Evolutionary conservation across 176 grass and related monocot genomes (phyloP), one percentile per base, ranked within the genome.

Genomic region (Cocos nucifera): DNA sequence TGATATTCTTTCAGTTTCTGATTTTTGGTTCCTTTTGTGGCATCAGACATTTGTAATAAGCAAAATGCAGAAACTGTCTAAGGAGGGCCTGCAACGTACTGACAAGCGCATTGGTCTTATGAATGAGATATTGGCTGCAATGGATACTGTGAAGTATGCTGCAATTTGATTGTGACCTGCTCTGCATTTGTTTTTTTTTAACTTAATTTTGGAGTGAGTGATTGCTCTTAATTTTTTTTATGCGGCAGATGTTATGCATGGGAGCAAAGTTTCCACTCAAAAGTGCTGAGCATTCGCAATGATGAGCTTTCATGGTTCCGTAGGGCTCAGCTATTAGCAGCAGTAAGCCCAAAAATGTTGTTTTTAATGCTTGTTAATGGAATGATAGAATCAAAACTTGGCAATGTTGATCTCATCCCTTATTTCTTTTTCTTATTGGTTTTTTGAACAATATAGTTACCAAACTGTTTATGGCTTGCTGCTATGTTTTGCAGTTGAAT

Each of bases 71-170:
- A 98, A 92, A 73, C 68, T 92, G 61, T 83, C 93, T 20, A 98
- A 86, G 54, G 93, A 92, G 82, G 93, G 87, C 7, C 49, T 98
- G 66, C 93, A 98, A 77, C 89, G 93, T 70, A 98, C 93, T 54
- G 93, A 98, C 84, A 98, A 92, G 64, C 76, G 87, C 74, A 98
- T 98, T 54, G 57, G 93, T 69, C 84, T 98, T 35, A 92, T 98
- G 93, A 98, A 98, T 68, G 93, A 98, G 92, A 50, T 98, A 76
- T 83, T 98, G 78, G 93, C 93, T 72, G 93, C 93, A 15, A 98
- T 98, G 93, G 93, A 98, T 74, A 81, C 81, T n/a, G 93, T 98
- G 63, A 98, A 98, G 93, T 98, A 86, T 78, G 87, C 63, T 80
- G 77, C 56, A 57, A 26, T 59, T 63, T 78, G 27, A 32, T 49